Base-by-base conservation (phyloP, 2,329 filamentous ascomycete genomes). In the Aspergillus brunneoviolaceus region DNA sequence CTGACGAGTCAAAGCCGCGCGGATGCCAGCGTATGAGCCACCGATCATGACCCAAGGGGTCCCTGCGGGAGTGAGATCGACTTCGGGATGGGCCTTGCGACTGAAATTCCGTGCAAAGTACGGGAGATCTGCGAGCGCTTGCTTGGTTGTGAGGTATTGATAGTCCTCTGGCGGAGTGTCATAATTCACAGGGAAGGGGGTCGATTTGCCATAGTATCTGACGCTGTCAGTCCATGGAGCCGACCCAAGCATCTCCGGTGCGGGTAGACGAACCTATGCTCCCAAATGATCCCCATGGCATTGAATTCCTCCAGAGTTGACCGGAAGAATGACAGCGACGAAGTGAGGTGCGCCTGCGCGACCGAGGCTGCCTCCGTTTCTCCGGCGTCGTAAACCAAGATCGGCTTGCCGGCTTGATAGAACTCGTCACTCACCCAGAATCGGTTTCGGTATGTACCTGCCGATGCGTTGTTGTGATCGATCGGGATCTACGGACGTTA, bases 401-500 rank as follows among this genome's bases (percentile, higher is more conserved):
- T 76, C 1, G 81, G 84, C 0, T 82, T 82, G 19, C 84, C 83
- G 12, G 82, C 75, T 62, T 81, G 78, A 67, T 85, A 85, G 69
- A 84, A 84, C 0, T 78, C 78, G 5, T 77, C 74, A 62, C 83
- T 82, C 50, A 84, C 81, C 66, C 81, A 84, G 67, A 83, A 86
- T 51, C 82, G 78, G 69, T 85, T 83, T 53, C 77, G 76, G 67
- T 85, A 85, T 1, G 82, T 85, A 19, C 74, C 80, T 59, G 79
- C 77, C 12, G 75, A 68, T 9, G 61, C 51, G 53, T 73, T 60
- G 6, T 67, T 61, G 51, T 75, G 73, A 52, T 75, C 71, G 53
- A 74, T 70, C 5, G 70, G 73, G 12, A 75, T 65, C 72, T 72
- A 42, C 6, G n/a, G 14, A 5, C 27, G n/a, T 14, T n/a, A 25